Percentiles rank a stretch among this genome's conserved stretches.
These are phyloP conservation scores for Ulvella scutata DNA, from an alignment of 139 green algal genomes.

Conservation along the genomic window DNA sequence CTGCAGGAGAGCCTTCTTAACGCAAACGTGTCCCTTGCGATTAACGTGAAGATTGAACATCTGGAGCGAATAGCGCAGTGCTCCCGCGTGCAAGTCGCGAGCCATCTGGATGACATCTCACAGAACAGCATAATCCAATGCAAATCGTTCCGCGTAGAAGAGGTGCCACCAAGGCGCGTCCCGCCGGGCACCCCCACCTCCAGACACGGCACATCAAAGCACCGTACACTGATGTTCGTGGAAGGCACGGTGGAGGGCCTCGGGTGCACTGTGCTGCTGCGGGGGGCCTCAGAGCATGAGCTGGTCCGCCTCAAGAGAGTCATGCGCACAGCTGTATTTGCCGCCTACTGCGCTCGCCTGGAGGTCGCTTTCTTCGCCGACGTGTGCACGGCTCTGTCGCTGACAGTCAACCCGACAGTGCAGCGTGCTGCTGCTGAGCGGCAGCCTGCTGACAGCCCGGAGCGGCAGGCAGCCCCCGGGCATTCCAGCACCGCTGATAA, in stretches of 20 bases:
- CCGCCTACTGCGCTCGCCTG: conserved; percentile 40
- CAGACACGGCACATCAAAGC: not conserved
- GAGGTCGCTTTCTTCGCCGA: conserved; percentile 49
- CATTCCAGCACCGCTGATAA: not conserved
- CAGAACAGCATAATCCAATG: conserved; percentile 13
- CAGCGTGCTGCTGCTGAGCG: not conserved
- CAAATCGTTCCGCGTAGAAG: conserved; percentile 40
- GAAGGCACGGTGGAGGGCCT: conserved; percentile 42
- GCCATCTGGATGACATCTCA: not conserved
- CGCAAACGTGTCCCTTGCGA: conserved; percentile 36
- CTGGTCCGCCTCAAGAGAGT: conserved; percentile 31
- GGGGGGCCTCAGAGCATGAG: conserved; percentile 16
- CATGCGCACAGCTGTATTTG: conserved; percentile 38
- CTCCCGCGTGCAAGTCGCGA: conserved; percentile 28
- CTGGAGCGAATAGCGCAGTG: conserved; percentile 51
- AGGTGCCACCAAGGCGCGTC: conserved; percentile 1
- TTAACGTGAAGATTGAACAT: conserved; percentile 46
- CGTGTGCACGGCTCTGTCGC: conserved; percentile 16
- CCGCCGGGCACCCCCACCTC: not conserved
- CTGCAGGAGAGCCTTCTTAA: conserved; percentile 45
- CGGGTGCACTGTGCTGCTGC: conserved; percentile 58
- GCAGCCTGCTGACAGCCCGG: not conserved
- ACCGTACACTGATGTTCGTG: conserved; percentile 53
- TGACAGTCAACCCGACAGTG: not conserved
- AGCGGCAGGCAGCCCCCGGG: not conserved